phyloP scores from a whole-genome alignment of 306 rosid species.

The Inga oerstediana region DNA sequence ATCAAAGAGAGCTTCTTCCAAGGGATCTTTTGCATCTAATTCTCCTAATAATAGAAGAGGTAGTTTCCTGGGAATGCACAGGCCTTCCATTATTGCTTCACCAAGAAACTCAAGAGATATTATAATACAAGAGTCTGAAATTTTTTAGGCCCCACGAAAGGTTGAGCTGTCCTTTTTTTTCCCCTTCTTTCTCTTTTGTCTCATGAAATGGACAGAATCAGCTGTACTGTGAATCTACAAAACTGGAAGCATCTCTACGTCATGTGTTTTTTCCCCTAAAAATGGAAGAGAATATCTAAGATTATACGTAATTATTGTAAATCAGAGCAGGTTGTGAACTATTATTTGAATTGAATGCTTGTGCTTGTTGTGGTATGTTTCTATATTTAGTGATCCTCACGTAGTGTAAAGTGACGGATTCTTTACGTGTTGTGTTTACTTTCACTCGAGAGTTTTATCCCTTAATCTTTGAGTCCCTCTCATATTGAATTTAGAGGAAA shows the following conservation, averaged over 20 bases:
- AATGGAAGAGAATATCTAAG: neutral
- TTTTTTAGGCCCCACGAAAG: neutral
- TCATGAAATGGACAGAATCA: neutral
- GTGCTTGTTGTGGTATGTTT: neutral
- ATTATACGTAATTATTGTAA: no score
- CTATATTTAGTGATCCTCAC: neutral
- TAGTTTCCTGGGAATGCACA: constrained; percentile 38
- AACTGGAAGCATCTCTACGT: neutral
- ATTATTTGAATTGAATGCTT: neutral
- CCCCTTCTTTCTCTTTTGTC: neutral
- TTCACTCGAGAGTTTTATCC: neutral
- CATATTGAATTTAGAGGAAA: neutral
- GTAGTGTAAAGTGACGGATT: neutral
- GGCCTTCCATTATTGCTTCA: constrained; percentile 35
- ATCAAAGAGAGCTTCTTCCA: constrained; percentile 62
- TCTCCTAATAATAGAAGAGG: constrained; percentile 39
- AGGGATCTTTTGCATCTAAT: no score
- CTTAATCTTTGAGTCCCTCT: neutral
- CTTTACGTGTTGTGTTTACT: neutral
- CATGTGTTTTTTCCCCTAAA: neutral
- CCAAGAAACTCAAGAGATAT: constrained; percentile 31
- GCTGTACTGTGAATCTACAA: neutral
- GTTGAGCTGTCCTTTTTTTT: neutral
- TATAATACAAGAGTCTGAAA: neutral
- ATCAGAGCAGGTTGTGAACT: neutral